phyloP scores from a whole-genome alignment of 176 grass and related monocot species.

The Rhynchospora breviuscula region DNA sequence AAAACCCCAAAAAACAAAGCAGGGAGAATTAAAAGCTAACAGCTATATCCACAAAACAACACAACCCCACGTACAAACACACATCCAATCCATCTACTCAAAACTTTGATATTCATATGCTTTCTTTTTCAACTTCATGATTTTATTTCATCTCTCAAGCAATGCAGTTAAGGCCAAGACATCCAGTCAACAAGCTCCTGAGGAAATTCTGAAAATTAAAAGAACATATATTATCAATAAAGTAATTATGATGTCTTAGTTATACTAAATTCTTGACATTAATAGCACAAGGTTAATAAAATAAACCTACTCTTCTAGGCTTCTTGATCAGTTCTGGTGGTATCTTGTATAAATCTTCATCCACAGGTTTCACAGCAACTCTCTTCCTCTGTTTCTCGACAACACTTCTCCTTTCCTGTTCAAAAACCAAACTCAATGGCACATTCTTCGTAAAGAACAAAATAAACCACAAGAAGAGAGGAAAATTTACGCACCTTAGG shows the following conservation, averaged over 20 bases:
- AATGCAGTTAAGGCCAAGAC: slow-evolving; percentile 58
- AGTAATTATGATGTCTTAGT: no score
- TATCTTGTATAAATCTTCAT: slow-evolving; percentile 77
- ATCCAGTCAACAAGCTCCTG: slow-evolving; percentile 55
- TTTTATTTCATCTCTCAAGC: slow-evolving; percentile 20
- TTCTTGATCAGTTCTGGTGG: slow-evolving; percentile 39
- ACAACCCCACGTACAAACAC: neutral
- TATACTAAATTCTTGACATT: neutral
- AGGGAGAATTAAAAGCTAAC: neutral
- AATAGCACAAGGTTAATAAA: neutral
- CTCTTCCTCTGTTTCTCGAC: slow-evolving; percentile 24
- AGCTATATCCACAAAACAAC: neutral
- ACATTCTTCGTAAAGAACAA: neutral
- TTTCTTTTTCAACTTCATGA: neutral
- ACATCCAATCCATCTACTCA: slow-evolving; percentile 20
- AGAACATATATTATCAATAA: neutral
- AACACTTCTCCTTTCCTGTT: slow-evolving; percentile 42
- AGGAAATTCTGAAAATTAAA: slow-evolving; percentile 38
- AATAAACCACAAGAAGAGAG: neutral
- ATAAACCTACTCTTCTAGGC: slow-evolving; percentile 41
- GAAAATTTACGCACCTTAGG: slow-evolving; percentile 17
- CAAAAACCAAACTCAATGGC: neutral
- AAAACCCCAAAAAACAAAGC: neutral
- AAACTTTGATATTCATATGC: neutral
- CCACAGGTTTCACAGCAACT: slow-evolving; percentile 31